Evolutionary conservation across 2,329 filamentous ascomycete genomes (phyloP), one percentile per base, ranked within the genome.

Genomic region (Cadophora luteo-olivacea): DNA sequence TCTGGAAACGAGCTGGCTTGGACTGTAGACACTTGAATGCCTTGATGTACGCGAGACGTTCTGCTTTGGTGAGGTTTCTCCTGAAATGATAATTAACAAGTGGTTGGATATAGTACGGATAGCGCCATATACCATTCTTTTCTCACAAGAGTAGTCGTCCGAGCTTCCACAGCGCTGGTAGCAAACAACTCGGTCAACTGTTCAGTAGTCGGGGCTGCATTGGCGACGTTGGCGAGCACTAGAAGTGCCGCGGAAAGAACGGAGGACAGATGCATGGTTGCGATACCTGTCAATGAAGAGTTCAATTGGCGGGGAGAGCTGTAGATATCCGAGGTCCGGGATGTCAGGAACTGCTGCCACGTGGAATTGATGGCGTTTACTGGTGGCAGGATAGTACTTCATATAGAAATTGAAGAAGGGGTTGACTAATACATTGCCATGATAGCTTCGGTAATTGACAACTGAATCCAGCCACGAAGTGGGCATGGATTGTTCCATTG

Each of bases 21-120:
- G 24, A 33, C 36, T 63, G 58, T 29, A 67, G 57, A 63, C 65
- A 67, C 45, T 67, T 67, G 49, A 67, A 45, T 7, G 65, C 49
- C 24, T 51, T 32, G n/a, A 67, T 67, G 36, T 49, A 67, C 22
- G 25, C 51, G n/a, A 67, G 24, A 25, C 55, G 58, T 32, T 67
- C n/a, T 22, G 7, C 8, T 25, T 67, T 67, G 4, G 49, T 33
- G n/a, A 67, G 65, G 16, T 51, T 58, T 67, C 65, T 57, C 65
- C 65, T 67, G 11, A 45, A 19, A 19, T 11, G 19, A 45, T 19
- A 14, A 45, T 45, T 45, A 45, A 14, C 41, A 5, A 19, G 12
- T 6, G 16, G 4, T 38, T 5, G 14, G 19, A 19, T 45, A 16
- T 6, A 16, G 16, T 19, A 45, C 16, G 41, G 25, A 19, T 36